phyloP scores from a whole-genome alignment of 1,139 yeast genomes.

The Lodderomyces elongisporus region DNA sequence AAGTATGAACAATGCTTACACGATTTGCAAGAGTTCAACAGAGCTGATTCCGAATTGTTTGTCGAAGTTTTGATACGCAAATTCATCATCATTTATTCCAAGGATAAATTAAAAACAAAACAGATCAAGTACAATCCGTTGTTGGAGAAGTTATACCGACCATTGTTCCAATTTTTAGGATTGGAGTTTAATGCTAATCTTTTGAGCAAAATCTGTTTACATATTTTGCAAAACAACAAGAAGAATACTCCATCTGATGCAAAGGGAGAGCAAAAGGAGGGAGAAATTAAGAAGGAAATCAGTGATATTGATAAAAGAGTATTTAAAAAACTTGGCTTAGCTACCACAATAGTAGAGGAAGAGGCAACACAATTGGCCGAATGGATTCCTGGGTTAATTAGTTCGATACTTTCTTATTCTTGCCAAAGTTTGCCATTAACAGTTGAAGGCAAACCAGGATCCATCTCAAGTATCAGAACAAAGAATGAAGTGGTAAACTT shows the following conservation, averaged over 20 bases:
- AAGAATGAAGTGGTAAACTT: too few species aligned
- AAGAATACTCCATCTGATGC: too few species aligned
- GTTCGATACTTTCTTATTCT: too few species aligned
- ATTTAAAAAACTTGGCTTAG: slow-evolving; percentile 8
- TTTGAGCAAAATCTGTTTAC: slow-evolving; percentile 10
- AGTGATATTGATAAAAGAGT: slow-evolving; percentile 3
- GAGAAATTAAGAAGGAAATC: neutral
- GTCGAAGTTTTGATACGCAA: slow-evolving; percentile 19
- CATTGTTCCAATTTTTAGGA: slow-evolving; percentile 31
- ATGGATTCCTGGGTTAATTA: slow-evolving; percentile 14
- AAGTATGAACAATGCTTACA: slow-evolving; percentile 22
- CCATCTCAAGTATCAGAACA: too few species aligned
- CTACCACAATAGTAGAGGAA: slow-evolving; percentile 1
- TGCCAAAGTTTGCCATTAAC: too few species aligned
- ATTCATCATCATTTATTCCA: slow-evolving; percentile 26
- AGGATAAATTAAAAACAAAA: slow-evolving; percentile 17
- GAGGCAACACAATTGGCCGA: slow-evolving; percentile 16
- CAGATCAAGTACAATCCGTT: slow-evolving; percentile 23
- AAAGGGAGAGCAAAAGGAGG: too few species aligned
- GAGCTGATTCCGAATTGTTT: slow-evolving; percentile 9
- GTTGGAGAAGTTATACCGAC: slow-evolving; percentile 28
- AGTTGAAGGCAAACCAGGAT: too few species aligned
- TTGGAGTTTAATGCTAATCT: slow-evolving; percentile 16
- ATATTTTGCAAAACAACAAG: too few species aligned
- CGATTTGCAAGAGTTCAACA: slow-evolving; percentile 12